Base-by-base conservation (phyloP, 371 early-diverging fungal genomes). In the Apophysomyces ossiformis region DNA sequence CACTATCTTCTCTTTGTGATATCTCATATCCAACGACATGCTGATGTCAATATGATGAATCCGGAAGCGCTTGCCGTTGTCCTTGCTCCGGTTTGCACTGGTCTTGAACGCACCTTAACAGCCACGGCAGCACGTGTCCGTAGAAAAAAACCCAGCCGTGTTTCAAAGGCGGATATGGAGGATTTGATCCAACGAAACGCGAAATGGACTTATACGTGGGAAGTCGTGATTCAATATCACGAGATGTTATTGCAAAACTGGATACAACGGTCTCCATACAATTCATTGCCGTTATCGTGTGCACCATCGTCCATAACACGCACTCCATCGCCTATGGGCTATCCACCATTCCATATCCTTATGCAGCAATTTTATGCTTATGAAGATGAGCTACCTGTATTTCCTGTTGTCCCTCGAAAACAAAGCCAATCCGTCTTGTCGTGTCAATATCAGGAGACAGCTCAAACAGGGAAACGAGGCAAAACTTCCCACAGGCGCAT, bases 11-110 rank as follows among this genome's bases (percentile, higher is more conserved):
- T 79, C 15, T 54, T 69, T 32, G 60, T 82, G 4, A 56, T 73
- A 5, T 69, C 79, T 1, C 61, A 63, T 5, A 71, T 79, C 12
- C 77, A 76, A 38, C 67, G 66, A 21, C 65, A 73, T 38, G 58
- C 71, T 13, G 64, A 73, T 45, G 43, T 69, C 44, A 76, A 76
- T 41, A 67, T 71, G 60, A 76, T 76, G 77, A 76, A 66, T 45
- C 65, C 73, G 4, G 77, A 76, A 59, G 77, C 77, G 4, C 61
- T 76, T 26, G 77, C 77, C 5, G 67, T 76, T 37, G 74, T 76
- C 4, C 65, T 76, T 13, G 73, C 73, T 4, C 77, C 77, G 4
- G 77, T 76, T 4, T 73, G 71, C 58, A 76, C 71, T 5, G 77
- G 77, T 2, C 64, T 82, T 18, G 79, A 79, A 36, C 72, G 73